Evolutionary conservation across 306 rosid genomes (phyloP), one percentile per base, ranked within the genome.

Genomic region (Neltuma alba): DNA sequence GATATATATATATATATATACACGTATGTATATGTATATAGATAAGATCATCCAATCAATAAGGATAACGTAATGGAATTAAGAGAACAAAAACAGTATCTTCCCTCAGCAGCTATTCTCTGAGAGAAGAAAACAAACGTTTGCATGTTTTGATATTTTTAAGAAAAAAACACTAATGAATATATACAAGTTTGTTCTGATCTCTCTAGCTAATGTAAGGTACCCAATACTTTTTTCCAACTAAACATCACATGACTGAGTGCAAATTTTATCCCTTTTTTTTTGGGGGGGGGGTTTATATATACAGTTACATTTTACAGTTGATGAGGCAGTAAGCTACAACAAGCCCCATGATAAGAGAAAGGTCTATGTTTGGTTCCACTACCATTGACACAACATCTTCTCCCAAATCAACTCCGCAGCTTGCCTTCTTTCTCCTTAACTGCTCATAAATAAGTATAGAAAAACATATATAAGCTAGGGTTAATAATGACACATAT

Each of bases 381-480:
- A 90, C 95, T 6, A 85, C 87, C 95, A 92, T 85, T 72, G 90
- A 86, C 72, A 87, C 80, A 80, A 92, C 92, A 80, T 90, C 95
- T 1, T 86, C 86, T 75, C 97, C 97, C 66, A 92, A 65, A 44
- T 80, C 93, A 75, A 87, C 89, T 61, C 95, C 97, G 54, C 89
- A 60, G 2, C 27, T 7, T 71, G 91, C 80, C 77, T 89, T 86
- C 87, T 92, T 92, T 79, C 92, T 87, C 85, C 78, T 83, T 66
- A 88, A 75, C 97, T 92, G 87, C 57, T 47, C 74, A 72, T 64
- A 36, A 3, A 63, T 80, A 65, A 47, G 20, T 36, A 78, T 13
- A 23, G 38, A 47, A 18, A 6, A 28, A 52, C 9, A 9, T 9
- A 52, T 50, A 50, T 28, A 60, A 12, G 0, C 28, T 11, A 9